Base-by-base conservation (phyloP, 2,329 filamentous ascomycete genomes). In the Mycosphaerella sp. region DNA sequence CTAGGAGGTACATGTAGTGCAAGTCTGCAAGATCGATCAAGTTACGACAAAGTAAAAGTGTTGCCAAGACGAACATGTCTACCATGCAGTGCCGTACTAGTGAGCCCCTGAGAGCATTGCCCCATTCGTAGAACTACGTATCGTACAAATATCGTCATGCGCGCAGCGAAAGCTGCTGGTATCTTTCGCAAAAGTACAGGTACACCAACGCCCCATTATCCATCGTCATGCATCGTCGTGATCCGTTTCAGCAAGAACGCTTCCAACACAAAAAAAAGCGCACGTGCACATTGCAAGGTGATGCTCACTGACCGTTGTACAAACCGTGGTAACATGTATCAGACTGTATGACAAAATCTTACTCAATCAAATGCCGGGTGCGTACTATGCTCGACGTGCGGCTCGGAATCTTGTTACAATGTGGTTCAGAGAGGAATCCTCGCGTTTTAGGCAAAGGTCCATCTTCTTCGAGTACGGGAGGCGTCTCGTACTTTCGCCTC, bases 281-380 rank as follows among this genome's bases (percentile, higher is more conserved):
- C 29, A 44, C 43, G 43, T 34, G 32, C 48, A 23, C 41, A 51
- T 51, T 38, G 41, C 23, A 41, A 44, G 23, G 29, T 31, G 7
- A 11, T n/a, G 38, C 32, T 45, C 31, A 26, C 11, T 32, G 41
- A 40, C 41, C 39, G 48, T 40, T 45, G 48, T 26, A 44, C 45
- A 45, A 45, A 45, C 36, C 48, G 44, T 51, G 41, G 40, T 51
- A 36, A 34, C 43, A 34, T 46, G 36, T 45, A 56, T 34, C 50
- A 54, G 31, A 42, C 5, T 29, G 48, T 41, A 46, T 59, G 51
- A 40, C 51, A 49, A 44, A 58, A 44, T 41, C 48, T 51, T 56
- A 61, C 47, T 62, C 60, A 32, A 58, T 54, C 31, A 61, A 31
- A 51, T 51, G 48, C 48, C 44, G 45, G 11, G 40, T 38, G 21